Evolutionary conservation across 495 filamentous ascomycete species (phyloP).

Genomic region (Hypoxylon trugodes): DNA sequence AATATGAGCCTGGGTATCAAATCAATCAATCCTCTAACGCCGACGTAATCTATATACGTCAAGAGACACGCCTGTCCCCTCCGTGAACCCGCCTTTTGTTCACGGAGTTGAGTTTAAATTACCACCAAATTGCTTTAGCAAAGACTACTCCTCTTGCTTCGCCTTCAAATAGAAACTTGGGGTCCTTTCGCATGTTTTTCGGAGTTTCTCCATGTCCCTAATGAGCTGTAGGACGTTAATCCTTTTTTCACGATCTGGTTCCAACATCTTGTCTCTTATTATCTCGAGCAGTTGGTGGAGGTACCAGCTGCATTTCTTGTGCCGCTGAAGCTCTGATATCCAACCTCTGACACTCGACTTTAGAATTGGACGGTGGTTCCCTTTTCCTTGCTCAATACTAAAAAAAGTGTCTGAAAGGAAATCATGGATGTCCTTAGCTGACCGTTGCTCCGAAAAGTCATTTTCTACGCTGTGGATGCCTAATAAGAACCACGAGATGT

Average conservation of each 20-base stretch:
- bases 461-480: slow-evolving; percentile 14
- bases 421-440: slow-evolving; percentile 3
- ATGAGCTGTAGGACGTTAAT: not conserved
- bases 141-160: not conserved
- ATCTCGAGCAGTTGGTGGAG: slow-evolving; percentile 26
- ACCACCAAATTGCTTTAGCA: not conserved
- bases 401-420: slow-evolving; percentile 31
- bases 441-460: not conserved
- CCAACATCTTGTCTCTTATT: slow-evolving; percentile 32
- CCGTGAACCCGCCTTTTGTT: not conserved
- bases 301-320: slow-evolving; percentile 22
- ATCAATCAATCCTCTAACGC: not conserved
- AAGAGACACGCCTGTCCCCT: not conserved
- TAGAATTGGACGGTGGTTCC: slow-evolving; percentile 11
- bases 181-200: not conserved
- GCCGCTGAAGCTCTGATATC: slow-evolving; percentile 16
- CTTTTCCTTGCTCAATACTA: not conserved
- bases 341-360: slow-evolving; percentile 10
- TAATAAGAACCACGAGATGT: slow-evolving; percentile 26
- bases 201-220: slow-evolving; percentile 10
- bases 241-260: slow-evolving; percentile 15
- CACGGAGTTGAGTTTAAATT: not conserved
- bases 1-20: not conserved
- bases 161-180: slow-evolving; percentile 20
- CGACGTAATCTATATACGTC: not conserved